A percentile compares a stretch with the other conserved stretches of the same genome.
phyloP scores from a whole-genome alignment of 2,329 filamentous ascomycete genomes.

The Ophiostoma novo-ulmi region DNA sequence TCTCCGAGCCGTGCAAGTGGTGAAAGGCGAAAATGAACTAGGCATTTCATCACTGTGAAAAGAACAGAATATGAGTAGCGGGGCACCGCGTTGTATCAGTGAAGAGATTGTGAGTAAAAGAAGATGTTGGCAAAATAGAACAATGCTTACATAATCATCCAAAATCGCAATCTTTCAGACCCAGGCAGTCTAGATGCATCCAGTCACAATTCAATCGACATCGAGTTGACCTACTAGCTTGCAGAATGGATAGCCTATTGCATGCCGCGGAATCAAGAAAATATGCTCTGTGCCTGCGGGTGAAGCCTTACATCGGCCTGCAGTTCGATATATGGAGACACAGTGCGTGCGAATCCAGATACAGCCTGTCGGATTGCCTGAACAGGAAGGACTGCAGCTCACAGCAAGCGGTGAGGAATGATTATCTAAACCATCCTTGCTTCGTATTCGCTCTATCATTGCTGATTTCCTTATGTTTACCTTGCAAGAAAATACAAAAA shows the following conservation, averaged over 20 bases:
- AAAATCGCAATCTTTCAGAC: no score
- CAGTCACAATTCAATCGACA: neutral
- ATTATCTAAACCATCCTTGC: neutral
- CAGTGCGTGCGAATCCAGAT: neutral
- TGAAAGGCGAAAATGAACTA: neutral
- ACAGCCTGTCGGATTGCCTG: neutral
- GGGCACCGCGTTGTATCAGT: neutral
- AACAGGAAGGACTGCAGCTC: neutral
- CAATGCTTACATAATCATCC: neutral
- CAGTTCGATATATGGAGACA: conserved; percentile 1
- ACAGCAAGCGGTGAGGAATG: neutral
- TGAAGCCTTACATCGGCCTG: neutral
- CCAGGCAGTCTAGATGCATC: neutral
- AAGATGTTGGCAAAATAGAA: neutral
- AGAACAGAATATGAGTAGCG: neutral
- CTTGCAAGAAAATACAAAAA: neutral
- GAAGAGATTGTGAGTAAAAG: neutral
- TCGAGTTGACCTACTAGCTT: neutral
- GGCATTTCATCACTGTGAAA: neutral
- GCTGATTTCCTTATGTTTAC: neutral
- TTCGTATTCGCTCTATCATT: neutral
- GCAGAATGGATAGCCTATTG: neutral
- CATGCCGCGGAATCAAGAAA: neutral
- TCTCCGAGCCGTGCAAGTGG: conserved; percentile 7
- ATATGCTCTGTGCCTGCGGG: neutral